phyloP scores from a whole-genome alignment of 2,329 filamentous ascomycete genomes.

The Blastomyces gilchristii region DNA sequence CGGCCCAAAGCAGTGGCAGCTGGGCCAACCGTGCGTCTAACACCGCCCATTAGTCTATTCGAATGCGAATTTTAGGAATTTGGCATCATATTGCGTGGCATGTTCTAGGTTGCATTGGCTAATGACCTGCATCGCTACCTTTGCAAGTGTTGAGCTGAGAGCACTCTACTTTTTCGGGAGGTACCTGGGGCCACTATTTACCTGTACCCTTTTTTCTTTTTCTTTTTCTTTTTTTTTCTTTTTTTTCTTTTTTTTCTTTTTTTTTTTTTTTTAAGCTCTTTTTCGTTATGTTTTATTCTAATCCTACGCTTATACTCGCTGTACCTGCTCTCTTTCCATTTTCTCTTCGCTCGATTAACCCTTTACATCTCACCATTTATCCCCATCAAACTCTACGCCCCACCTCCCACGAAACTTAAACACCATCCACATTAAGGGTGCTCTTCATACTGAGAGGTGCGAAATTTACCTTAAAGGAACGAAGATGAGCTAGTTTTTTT shows the following conservation, averaged over 20 bases:
- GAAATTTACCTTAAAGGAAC: background rate
- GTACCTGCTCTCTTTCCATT: background rate
- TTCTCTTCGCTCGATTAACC: background rate
- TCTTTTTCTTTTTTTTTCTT: no score
- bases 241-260: no score
- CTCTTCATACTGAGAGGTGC: slow-evolving; percentile 1
- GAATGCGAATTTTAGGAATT: slow-evolving; percentile 1
- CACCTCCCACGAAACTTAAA: background rate
- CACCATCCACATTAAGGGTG: background rate
- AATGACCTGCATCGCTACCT: background rate
- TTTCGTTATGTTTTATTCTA: background rate
- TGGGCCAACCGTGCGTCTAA: slow-evolving; percentile 8
- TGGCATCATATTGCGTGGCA: background rate
- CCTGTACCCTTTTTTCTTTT: background rate
- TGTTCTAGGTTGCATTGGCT: background rate
- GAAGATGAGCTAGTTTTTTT: background rate
- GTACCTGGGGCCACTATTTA: slow-evolving; percentile 5
- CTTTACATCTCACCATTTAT: background rate
- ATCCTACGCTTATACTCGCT: background rate
- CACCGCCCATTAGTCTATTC: slow-evolving; percentile 1
- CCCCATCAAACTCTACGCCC: background rate
- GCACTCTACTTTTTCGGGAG: slow-evolving; percentile 4
- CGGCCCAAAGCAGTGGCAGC: slow-evolving; percentile 5
- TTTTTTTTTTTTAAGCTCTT: background rate
- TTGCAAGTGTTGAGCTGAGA: slow-evolving; percentile 3